Percentiles rank a stretch among this genome's conserved stretches.
phyloP scores from a whole-genome alignment of 306 rosid species.

The Sicyos edulis region DNA sequence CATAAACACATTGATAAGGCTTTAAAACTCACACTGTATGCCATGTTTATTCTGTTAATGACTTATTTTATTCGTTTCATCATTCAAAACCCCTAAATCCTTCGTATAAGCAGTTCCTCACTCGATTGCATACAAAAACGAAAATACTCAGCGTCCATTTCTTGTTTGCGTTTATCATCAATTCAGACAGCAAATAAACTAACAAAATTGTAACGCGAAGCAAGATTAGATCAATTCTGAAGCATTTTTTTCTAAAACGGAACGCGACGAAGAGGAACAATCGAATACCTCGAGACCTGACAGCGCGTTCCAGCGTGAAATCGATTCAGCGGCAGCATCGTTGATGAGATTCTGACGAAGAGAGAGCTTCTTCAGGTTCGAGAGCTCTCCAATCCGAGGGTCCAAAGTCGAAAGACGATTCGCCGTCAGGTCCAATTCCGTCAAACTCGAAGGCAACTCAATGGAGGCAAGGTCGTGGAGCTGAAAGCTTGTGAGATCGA shows the following conservation, averaged over 20 bases:
- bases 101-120: too few relatives aligned
- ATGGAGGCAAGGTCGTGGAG: constrained; percentile 76
- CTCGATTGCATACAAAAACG: too few relatives aligned
- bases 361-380: constrained; percentile 69
- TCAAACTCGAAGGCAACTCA: constrained; percentile 56
- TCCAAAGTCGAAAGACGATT: constrained; percentile 73
- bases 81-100: too few relatives aligned
- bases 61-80: too few relatives aligned
- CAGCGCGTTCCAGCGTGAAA: constrained; percentile 59
- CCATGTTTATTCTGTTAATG: too few relatives aligned
- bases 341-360: constrained; percentile 76
- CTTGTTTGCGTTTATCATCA: too few relatives aligned
- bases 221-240: neutral
- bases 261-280: neutral
- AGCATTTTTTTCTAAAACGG: neutral
- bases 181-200: neutral
- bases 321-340: constrained; percentile 51
- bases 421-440: constrained; percentile 83
- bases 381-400: constrained; percentile 62
- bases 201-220: neutral
- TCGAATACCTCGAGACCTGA: constrained; percentile 55
- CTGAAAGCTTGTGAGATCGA: constrained; percentile 76
- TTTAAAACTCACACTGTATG: neutral
- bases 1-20: neutral
- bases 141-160: too few relatives aligned